Conservation (phyloP, 192 early-diverging fungal genomes). For the Gryganskiella cystojenkinii region DNA sequence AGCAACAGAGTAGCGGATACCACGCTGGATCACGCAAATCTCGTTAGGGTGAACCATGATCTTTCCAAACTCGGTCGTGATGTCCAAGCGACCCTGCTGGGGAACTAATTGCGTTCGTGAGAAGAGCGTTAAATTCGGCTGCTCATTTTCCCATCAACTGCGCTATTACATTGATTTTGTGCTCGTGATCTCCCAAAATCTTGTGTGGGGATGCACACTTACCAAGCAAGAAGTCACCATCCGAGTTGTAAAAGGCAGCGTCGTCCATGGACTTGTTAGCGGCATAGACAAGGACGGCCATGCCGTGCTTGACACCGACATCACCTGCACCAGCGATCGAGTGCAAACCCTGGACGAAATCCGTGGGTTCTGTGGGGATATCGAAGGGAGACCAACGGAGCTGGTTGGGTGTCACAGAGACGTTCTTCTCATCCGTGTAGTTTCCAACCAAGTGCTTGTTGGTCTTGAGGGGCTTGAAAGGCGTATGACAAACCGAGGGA, state of each 20-base stretch:
- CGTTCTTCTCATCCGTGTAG: slow-evolving; percentile 64
- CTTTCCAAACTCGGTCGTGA: slow-evolving; percentile 91
- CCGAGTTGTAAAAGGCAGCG: slow-evolving; percentile 87
- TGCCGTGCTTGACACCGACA: slow-evolving; percentile 76
- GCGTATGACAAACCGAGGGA: slow-evolving; percentile 87
- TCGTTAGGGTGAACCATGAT: slow-evolving; percentile 88
- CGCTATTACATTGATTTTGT: too few relatives aligned
- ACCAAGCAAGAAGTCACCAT: slow-evolving; percentile 94
- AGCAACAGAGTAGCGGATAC: slow-evolving; percentile 86
- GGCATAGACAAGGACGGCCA: slow-evolving; percentile 88
- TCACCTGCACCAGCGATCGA: slow-evolving; percentile 91
- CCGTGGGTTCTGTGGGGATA: slow-evolving; percentile 65
- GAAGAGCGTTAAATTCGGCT: background rate
- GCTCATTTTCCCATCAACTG: background rate
- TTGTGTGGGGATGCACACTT: too few relatives aligned
- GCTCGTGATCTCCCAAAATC: too few relatives aligned
- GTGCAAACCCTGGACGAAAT: slow-evolving; percentile 88
- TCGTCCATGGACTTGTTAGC: slow-evolving; percentile 82
- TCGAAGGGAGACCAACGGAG: slow-evolving; percentile 94
- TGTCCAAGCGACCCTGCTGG: slow-evolving; percentile 89
- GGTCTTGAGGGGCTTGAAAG: slow-evolving; percentile 60
- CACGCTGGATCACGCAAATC: slow-evolving; percentile 93
- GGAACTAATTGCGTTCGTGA: slow-evolving; percentile 68
- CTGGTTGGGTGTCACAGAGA: slow-evolving; percentile 84
- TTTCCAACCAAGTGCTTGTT: slow-evolving; percentile 64